Evolutionary conservation across 768 basidiomycete species (phyloP).

Genomic region (Kwoniella botswanensis): DNA sequence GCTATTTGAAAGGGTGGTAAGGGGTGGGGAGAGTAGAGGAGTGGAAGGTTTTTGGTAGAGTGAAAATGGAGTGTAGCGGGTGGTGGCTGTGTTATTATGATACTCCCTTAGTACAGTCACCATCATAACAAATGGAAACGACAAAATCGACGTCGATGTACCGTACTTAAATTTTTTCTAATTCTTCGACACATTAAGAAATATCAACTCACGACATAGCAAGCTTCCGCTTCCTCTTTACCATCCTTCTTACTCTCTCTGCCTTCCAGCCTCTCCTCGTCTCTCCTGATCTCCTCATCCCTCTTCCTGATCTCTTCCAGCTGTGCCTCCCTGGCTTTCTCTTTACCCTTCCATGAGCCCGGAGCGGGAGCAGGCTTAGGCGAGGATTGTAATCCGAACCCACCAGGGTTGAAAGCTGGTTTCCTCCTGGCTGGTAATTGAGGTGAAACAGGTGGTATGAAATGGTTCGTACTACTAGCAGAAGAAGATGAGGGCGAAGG

Average conservation of each 20-base stretch:
- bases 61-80: constrained; percentile 53
- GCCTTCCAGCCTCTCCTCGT: constrained; percentile 36
- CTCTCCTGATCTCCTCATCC: constrained; percentile 34
- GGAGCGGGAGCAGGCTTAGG: constrained; percentile 17
- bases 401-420: constrained; percentile 42
- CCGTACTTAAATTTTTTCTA: too few relatives aligned
- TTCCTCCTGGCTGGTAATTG: constrained; percentile 39
- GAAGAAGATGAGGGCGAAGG: constrained; percentile 14
- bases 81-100: constrained; percentile 43
- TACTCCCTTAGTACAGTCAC: neutral
- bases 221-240: constrained; percentile 55
- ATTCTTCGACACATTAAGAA: too few relatives aligned
- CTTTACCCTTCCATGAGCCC: constrained; percentile 10
- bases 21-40: constrained; percentile 56
- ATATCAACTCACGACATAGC: constrained; percentile 53
- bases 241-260: constrained; percentile 29
- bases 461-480: constrained; percentile 1
- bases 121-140: neutral
- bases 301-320: constrained; percentile 28
- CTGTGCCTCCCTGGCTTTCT: constrained; percentile 27
- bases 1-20: constrained; percentile 68
- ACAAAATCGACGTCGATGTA: too few relatives aligned
- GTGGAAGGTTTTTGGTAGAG: constrained; percentile 46
- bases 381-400: constrained; percentile 35
- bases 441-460: constrained; percentile 36